A percentile compares a stretch with the other conserved stretches of the same genome.
phyloP scores from a whole-genome alignment of 164 flowering plant genomes.

The Sedum album region DNA sequence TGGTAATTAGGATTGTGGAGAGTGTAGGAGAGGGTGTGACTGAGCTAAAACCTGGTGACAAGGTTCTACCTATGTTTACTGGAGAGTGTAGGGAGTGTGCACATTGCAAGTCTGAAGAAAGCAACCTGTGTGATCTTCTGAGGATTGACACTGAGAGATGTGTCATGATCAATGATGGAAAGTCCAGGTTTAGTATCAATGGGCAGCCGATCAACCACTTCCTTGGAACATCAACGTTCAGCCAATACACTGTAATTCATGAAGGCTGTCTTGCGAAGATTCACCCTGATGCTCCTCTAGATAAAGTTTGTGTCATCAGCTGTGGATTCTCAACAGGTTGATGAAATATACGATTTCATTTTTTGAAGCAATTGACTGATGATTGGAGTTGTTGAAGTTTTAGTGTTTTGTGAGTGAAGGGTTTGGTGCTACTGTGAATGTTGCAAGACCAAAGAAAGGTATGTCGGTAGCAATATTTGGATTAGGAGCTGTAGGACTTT shows the following conservation, averaged over 20 bases:
- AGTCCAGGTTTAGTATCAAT: constrained; percentile 24
- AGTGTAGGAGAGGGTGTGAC: too few relatives aligned
- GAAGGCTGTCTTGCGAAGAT: constrained; percentile 40
- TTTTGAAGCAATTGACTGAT: too few relatives aligned
- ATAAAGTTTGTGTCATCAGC: too few relatives aligned
- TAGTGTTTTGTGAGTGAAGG: too few relatives aligned
- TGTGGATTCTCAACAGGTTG: constrained; percentile 41
- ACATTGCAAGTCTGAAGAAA: constrained; percentile 35
- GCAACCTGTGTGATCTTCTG: too few relatives aligned
- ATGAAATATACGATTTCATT: too few relatives aligned
- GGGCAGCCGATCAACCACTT: constrained; percentile 33
- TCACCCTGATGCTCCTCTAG: constrained; percentile 19
- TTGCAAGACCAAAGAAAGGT: constrained; percentile 47
- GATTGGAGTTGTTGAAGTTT: too few relatives aligned
- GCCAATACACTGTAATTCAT: constrained; percentile 41
- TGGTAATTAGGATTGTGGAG: constrained; percentile 16
- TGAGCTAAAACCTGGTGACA: too few relatives aligned
- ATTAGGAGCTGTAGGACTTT: constrained; percentile 47
- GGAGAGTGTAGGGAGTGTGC: constrained; percentile 32
- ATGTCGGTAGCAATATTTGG: constrained; percentile 43
- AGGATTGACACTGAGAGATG: constrained; percentile 35
- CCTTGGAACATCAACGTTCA: constrained; percentile 37
- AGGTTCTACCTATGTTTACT: too few relatives aligned
- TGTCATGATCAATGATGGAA: constrained; percentile 26
- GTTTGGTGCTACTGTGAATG: constrained; percentile 46